A percentile compares a stretch with the other conserved stretches of the same genome.
Conservation (phyloP, 2,329 filamentous ascomycete species). For the Alternaria gaisen region DNA sequence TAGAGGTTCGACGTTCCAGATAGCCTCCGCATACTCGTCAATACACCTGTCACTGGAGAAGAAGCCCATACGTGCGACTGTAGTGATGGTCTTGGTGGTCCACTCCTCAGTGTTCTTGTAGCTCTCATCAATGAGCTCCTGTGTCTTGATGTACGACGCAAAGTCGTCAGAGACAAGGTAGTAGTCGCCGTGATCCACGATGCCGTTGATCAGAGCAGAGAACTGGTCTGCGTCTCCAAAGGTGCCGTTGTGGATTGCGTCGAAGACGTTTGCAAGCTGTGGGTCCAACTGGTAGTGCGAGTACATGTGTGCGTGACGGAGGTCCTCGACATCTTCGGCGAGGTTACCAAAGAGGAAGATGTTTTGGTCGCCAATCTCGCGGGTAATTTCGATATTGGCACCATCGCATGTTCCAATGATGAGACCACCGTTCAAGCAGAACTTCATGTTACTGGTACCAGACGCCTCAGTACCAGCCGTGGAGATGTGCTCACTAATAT, state of each 20-base stretch:
- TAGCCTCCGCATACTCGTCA: constrained; percentile 94
- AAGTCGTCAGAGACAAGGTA: constrained; percentile 99
- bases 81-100: constrained; percentile 87
- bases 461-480: constrained; percentile 91
- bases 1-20: constrained; percentile 95
- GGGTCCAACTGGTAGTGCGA: constrained; percentile 79
- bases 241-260: constrained; percentile 77
- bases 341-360: constrained; percentile 99
- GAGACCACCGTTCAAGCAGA: constrained; percentile 94
- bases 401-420: constrained; percentile 99
- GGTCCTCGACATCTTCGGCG: constrained; percentile 93
- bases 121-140: constrained; percentile 87
- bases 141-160: constrained; percentile 91
- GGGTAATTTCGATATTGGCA: constrained; percentile 97
- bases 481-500: constrained; percentile 98
- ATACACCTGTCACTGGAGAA: constrained; percentile 96
- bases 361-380: constrained; percentile 94
- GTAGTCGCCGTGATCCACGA: constrained; percentile 94
- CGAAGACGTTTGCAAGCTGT: constrained; percentile 81
- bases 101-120: constrained; percentile 93
- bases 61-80: constrained; percentile 95
- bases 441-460: constrained; percentile 99
- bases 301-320: constrained; percentile 90
- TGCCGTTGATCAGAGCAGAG: constrained; percentile 81
- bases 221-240: constrained; percentile 86